Evolutionary conservation across 1,139 yeast species (phyloP).

Genomic region (Yamadazyma oceani): DNA sequence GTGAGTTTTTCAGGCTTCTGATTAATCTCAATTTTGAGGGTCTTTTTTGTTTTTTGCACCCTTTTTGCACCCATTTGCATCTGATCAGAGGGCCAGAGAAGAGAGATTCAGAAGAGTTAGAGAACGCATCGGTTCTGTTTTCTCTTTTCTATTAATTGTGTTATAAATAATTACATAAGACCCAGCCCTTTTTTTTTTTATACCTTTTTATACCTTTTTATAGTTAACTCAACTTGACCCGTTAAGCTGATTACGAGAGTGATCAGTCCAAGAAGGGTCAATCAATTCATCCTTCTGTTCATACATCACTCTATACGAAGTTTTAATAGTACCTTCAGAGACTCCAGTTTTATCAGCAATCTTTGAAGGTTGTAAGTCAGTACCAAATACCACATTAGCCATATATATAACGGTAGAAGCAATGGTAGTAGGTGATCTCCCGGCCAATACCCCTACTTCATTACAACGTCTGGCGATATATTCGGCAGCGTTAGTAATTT

Average conservation of each 20-base stretch:
- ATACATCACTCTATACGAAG: constrained; percentile 81
- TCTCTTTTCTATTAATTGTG: not conserved
- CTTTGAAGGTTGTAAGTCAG: constrained; percentile 66
- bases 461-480: constrained; percentile 86
- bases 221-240: too few relatives aligned
- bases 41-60: too few relatives aligned
- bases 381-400: constrained; percentile 83
- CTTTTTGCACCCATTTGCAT: too few relatives aligned
- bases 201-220: not conserved
- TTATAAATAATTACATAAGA: not conserved
- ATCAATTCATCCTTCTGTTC: constrained; percentile 72
- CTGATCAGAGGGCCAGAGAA: too few relatives aligned
- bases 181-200: not conserved
- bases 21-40: too few relatives aligned
- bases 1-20: too few relatives aligned
- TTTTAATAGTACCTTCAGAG: constrained; percentile 95
- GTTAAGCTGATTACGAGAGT: not conserved
- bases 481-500: constrained; percentile 91
- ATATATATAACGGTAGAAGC: constrained; percentile 97
- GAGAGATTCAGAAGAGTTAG: too few relatives aligned
- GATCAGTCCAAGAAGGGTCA: constrained; percentile 65
- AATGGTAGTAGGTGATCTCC: constrained; percentile 94
- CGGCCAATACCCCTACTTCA: constrained; percentile 92
- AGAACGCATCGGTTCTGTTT: too few relatives aligned
- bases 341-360: constrained; percentile 97